Conservation (phyloP, 306 rosid species). For the Sindora glabra region DNA sequence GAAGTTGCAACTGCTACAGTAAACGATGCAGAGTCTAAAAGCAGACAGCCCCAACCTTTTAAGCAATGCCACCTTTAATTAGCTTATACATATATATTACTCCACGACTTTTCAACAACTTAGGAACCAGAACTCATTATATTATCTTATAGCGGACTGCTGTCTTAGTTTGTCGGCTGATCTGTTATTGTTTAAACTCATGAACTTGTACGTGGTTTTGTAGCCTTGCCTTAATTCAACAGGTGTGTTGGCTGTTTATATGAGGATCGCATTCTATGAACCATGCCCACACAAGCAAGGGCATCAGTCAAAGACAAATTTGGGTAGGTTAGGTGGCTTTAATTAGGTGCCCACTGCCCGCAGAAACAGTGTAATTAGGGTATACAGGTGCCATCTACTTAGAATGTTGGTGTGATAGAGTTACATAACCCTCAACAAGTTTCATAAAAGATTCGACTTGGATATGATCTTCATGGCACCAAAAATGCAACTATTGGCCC, state of each 20-base stretch:
- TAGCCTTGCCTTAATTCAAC: too few relatives aligned
- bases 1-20: conserved; percentile 31
- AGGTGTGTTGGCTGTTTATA: too few relatives aligned
- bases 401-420: neutral
- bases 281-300: conserved; percentile 23
- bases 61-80: conserved; percentile 36
- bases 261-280: too few relatives aligned
- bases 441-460: neutral
- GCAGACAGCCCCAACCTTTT: conserved; percentile 35
- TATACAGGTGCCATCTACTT: neutral
- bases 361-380: too few relatives aligned
- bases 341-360: too few relatives aligned
- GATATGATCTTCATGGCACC: neutral
- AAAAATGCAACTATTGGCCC: neutral
- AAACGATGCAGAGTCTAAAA: conserved; percentile 14
- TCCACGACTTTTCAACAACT: conserved; percentile 21
- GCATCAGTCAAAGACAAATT: conserved; percentile 41
- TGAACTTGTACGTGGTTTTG: too few relatives aligned
- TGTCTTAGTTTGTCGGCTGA: too few relatives aligned
- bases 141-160: too few relatives aligned
- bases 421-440: conserved; percentile 3
- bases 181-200: too few relatives aligned
- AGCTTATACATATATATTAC: conserved; percentile 23
- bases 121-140: too few relatives aligned
- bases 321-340: too few relatives aligned